Evolutionary conservation across 176 grass and related monocot species (phyloP), one percentile per base, ranked within the genome.

Genomic region (Aegilops sharonensis): DNA sequence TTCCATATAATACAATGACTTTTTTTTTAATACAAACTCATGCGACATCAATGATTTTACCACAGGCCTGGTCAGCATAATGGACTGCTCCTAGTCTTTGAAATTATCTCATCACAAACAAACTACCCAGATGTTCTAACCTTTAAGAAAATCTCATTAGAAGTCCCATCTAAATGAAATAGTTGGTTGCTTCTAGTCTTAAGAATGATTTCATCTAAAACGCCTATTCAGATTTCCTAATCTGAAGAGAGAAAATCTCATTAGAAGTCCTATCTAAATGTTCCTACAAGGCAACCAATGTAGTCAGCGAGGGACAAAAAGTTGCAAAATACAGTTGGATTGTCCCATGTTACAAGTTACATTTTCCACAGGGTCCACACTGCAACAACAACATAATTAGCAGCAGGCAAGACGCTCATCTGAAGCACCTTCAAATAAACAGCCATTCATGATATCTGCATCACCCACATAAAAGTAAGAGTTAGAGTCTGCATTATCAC

Each of bases 401-500:
- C 71, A 25, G 34, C 71, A 45, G 18, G 23, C 21, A 65, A 59
- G 1, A 15, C 66, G 4, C 21, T 83, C 57, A 73, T 79, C 68
- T 37, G 14, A 76, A 80, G 63, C 62, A 72, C 24, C 66, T 63
- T 81, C 15, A 60, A 76, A 72, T 63, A 30, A 23, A 63, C 34
- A 34, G 61, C 67, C 68, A 40, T 79, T 67, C 66, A 48, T 50
- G 24, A 9, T 36, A 75, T 45, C 89, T 91, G 89, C 81, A 84
- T 65, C 59, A 76, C 73, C 34, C 61, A 87, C 30, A 48, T 8
- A 61, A 79, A 82, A n/a, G 11, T 65, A 68, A 52, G 15, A 27
- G 56, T 84, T 50, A 84, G 52, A 43, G 35, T 40, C 6, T 13
- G 37, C 14, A 52, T 52, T 27, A 62, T 31, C 45, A 23, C 21